phyloP scores from a whole-genome alignment of 192 early-diverging fungal genomes.

The Backusella liffmaniae region DNA sequence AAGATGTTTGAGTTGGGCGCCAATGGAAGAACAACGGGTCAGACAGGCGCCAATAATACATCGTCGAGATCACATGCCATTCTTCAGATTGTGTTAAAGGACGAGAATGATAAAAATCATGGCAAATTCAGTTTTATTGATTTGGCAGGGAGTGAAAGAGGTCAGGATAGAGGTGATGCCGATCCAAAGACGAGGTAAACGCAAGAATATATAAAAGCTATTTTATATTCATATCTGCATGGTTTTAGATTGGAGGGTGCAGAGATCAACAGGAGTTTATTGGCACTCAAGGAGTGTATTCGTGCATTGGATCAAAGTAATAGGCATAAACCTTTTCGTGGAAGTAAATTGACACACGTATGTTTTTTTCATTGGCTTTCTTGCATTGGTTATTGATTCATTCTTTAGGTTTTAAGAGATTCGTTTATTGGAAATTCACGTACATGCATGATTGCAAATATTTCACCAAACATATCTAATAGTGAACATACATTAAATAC shows the following conservation, averaged over 20 bases:
- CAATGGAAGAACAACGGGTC: conserved; percentile 86
- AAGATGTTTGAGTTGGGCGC: conserved; percentile 91
- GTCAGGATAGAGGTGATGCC: conserved; percentile 91
- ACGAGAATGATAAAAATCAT: conserved; percentile 50
- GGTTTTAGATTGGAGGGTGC: conserved; percentile 85
- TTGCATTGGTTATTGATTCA: background rate
- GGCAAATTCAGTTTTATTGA: conserved; percentile 97
- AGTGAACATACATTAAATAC: conserved; percentile 96
- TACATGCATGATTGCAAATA: conserved; percentile 98
- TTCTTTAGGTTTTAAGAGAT: conserved; percentile 78
- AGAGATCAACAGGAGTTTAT: conserved; percentile 97
- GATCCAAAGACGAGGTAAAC: conserved; percentile 83
- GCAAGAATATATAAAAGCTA: background rate
- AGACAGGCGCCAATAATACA: conserved; percentile 92
- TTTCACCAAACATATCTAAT: conserved; percentile 92
- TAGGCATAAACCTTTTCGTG: conserved; percentile 95
- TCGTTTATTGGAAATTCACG: conserved; percentile 95
- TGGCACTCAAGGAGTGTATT: conserved; percentile 98
- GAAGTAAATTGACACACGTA: conserved; percentile 93
- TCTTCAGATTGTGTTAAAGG: conserved; percentile 87
- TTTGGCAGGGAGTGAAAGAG: conserved; percentile 97
- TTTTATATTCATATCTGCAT: too few species aligned
- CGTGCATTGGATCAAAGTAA: conserved; percentile 93
- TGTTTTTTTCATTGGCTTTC: background rate
- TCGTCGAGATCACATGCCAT: conserved; percentile 98